Conservation (phyloP, 176 grass and related monocot genomes). For the Hordeum marinum region DNA sequence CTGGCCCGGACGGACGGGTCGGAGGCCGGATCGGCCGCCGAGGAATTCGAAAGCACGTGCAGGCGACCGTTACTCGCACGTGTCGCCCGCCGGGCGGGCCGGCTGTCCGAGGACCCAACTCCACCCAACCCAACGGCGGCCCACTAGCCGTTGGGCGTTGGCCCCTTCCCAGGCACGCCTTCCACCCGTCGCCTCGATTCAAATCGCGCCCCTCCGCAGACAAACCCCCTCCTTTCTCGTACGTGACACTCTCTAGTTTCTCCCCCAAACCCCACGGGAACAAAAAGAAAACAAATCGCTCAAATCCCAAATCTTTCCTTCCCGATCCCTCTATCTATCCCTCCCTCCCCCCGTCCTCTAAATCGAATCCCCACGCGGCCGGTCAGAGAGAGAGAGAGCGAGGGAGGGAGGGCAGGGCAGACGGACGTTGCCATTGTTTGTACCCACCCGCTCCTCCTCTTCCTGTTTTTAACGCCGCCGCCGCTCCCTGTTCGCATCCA, state of each 20-base stretch:
- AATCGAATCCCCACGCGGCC: slow-evolving; percentile 19
- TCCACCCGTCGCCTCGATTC: background rate
- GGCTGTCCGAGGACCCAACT: slow-evolving; percentile 32
- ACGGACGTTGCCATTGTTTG: slow-evolving; percentile 24
- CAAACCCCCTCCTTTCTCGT: slow-evolving; percentile 35
- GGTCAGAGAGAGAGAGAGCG: background rate
- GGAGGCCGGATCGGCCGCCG: background rate
- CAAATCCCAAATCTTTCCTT: slow-evolving; percentile 1
- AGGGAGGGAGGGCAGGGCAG: background rate
- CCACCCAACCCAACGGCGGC: background rate
- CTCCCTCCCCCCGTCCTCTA: background rate
- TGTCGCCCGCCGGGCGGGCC: background rate
- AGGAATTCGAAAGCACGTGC: slow-evolving; percentile 38
- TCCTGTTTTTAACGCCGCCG: slow-evolving; percentile 24
- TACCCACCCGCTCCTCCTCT: background rate
- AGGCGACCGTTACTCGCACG: slow-evolving; percentile 35
- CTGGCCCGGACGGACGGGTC: background rate
- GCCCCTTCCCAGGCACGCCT: background rate
- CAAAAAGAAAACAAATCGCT: slow-evolving; percentile 1
- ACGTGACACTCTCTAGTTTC: background rate
- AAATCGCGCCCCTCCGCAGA: slow-evolving; percentile 12
- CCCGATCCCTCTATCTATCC: slow-evolving; percentile 14
- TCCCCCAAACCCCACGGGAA: background rate
- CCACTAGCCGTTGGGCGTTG: slow-evolving; percentile 52
- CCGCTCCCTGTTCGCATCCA: slow-evolving; percentile 1